Evolutionary conservation across 2,329 filamentous ascomycete genomes (phyloP), one percentile per base, ranked within the genome.

Genomic region (Botryotinia globosa): DNA sequence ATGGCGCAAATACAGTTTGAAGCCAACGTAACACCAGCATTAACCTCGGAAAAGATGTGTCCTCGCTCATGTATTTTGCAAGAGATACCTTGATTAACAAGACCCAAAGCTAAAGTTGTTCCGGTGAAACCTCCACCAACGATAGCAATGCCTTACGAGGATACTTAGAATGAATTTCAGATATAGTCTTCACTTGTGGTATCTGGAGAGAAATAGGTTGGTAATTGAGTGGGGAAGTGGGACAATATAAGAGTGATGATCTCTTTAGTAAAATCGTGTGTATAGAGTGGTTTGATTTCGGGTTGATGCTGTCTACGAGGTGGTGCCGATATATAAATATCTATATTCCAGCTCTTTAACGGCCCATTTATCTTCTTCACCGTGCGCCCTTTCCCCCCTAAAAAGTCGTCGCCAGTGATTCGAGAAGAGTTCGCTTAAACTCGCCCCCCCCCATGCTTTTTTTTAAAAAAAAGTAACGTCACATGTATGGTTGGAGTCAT

Each of bases 11-110:
- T 68, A 14, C 72, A 64, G 62, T 76, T 77, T 25, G 72, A 62
- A 18, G 69, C 56, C 39, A 77, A 74, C 12, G 69, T 71, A 8
- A 77, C 59, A 6, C 76, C 76, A 20, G 73, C 75, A 18, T 75
- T 75, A 68, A 77, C 74, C 59, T 77, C 12, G 48, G 62, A 62
- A 48, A 77, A 75, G 20, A 51, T 58, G 9, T 48, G 29, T 3
- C 74, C 74, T 29, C 54, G 45, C 54, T 77, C 77, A 37, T 78
- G 77, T 20, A 78, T 73, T 39, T 69, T 75, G 22, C 73, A 63
- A 6, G 66, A 42, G 18, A 77, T 72, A 51, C 68, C 45, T 34
- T 72, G 71, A 20, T 66, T 42, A 20, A 64, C 29, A n/a, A 78
- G 73, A 8, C 67, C 76, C 18, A 77, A 58, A 4, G 65, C 72